A percentile compares a stretch with the other conserved stretches of the same genome.
phyloP scores from a whole-genome alignment of 805 yeast species.

The Kluyveromyces wickerhamii region DNA sequence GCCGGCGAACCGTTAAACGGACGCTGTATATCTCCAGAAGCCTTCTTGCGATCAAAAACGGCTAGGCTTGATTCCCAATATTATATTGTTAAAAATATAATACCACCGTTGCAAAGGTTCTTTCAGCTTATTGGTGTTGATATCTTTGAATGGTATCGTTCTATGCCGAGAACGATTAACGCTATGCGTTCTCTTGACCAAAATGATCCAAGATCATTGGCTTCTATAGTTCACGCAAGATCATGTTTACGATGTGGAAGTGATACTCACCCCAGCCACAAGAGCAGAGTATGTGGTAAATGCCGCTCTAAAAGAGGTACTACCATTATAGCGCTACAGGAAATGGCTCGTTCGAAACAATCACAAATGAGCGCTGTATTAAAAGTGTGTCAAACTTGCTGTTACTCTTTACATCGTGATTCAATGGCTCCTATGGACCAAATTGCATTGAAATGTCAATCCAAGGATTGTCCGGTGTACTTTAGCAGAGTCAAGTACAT shows the following conservation, averaged over 20 bases:
- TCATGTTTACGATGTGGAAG: conserved; percentile 27
- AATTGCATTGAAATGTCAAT: conserved; percentile 37
- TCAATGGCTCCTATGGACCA: conserved; percentile 25
- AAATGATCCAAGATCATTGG: conserved; percentile 6
- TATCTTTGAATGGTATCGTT: conserved; percentile 65
- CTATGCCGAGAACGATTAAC: conserved; percentile 42
- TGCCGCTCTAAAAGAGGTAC: conserved; percentile 2
- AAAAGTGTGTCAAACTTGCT: conserved; percentile 33
- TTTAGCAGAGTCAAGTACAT: conserved; percentile 42
- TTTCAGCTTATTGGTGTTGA: conserved; percentile 80
- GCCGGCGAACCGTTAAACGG: conserved; percentile 57
- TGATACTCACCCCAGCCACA: conserved; percentile 17
- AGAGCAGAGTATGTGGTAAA: conserved; percentile 27
- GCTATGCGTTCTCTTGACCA: neutral
- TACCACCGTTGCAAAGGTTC: conserved; percentile 85
- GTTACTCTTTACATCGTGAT: conserved; percentile 20
- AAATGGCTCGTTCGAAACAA: conserved; percentile 16
- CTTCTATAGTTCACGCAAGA: conserved; percentile 18
- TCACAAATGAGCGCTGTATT: conserved; percentile 23
- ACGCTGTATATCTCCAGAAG: conserved; percentile 72
- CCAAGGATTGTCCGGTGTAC: conserved; percentile 59
- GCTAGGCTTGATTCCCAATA: conserved; percentile 69
- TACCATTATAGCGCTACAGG: conserved; percentile 4
- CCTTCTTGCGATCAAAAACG: conserved; percentile 39
- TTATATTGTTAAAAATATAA: conserved; percentile 71